Conservation (phyloP, 208 protist species). For the Tritrichomonas foetus region DNA sequence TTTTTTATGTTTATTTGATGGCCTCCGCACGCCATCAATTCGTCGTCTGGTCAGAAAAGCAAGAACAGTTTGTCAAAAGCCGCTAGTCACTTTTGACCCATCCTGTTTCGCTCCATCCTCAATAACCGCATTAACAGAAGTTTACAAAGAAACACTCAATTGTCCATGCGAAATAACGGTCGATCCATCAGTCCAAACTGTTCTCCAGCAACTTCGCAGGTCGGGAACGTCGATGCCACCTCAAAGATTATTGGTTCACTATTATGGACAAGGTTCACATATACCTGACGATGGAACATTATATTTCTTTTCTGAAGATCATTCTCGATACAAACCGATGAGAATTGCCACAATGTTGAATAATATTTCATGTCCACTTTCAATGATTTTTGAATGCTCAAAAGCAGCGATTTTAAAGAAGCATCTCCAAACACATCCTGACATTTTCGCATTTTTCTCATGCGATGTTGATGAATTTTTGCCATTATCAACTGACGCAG, state of each 20-base stretch:
- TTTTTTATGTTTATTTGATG: conserved; percentile 19
- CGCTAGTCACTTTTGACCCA: background rate
- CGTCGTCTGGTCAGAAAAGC: background rate
- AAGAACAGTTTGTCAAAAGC: background rate
- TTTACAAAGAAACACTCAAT: background rate
- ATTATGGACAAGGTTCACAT: background rate
- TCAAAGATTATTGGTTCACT: background rate
- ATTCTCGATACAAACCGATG: background rate
- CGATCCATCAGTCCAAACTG: background rate
- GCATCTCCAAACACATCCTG: background rate
- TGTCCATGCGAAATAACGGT: background rate
- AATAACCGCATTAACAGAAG: background rate
- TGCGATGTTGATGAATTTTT: background rate
- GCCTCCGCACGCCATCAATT: background rate
- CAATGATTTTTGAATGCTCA: background rate
- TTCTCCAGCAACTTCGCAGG: background rate
- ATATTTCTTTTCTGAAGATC: background rate
- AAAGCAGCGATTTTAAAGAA: background rate
- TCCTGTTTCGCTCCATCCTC: background rate
- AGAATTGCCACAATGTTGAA: background rate
- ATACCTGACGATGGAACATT: background rate
- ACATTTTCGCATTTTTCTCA: background rate
- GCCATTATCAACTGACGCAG: background rate
- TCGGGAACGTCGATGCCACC: background rate
- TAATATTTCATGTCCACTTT: background rate